Conservation (phyloP, 2,329 filamentous ascomycete genomes). For the Nothopassalora personata region DNA sequence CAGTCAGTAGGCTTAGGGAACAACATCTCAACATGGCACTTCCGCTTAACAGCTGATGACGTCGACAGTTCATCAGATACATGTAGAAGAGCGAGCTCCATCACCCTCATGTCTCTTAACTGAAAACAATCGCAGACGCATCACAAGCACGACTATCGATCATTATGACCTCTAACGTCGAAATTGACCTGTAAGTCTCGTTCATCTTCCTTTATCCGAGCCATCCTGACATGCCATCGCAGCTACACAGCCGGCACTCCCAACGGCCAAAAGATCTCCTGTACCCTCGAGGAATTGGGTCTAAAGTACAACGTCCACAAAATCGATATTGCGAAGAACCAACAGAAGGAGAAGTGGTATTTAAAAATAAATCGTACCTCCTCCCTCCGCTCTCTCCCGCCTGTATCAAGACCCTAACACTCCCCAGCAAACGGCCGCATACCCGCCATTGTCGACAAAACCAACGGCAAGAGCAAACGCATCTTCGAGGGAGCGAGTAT, state of each 20-base stretch:
- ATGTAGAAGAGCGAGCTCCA: not conserved
- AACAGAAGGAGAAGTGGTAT: constrained; percentile 44
- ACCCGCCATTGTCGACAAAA: constrained; percentile 42
- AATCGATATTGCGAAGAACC: constrained; percentile 42
- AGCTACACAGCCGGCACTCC: constrained; percentile 32
- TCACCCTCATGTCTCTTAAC: not conserved
- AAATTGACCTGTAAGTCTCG: constrained; percentile 2
- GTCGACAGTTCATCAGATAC: not conserved
- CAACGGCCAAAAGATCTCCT: constrained; percentile 33
- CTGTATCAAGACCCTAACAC: not conserved
- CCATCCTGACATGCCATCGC: not conserved
- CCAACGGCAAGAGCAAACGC: constrained; percentile 16
- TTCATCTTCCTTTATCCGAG: not conserved
- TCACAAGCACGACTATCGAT: not conserved
- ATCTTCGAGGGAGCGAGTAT: constrained; percentile 45
- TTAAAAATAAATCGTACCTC: constrained; percentile 40
- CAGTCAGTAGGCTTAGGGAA: not conserved
- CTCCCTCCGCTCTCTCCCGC: not conserved
- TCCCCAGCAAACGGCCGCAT: constrained; percentile 44
- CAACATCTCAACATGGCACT: not conserved
- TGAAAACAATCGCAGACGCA: too few relatives aligned
- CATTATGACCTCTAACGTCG: not conserved
- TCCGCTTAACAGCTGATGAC: constrained; percentile 1
- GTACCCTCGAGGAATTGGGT: constrained; percentile 31
- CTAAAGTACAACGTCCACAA: constrained; percentile 31